These are phyloP conservation scores for Ogataea paraovalis DNA, from an alignment of 805 yeast species.

Conservation along the genomic window DNA sequence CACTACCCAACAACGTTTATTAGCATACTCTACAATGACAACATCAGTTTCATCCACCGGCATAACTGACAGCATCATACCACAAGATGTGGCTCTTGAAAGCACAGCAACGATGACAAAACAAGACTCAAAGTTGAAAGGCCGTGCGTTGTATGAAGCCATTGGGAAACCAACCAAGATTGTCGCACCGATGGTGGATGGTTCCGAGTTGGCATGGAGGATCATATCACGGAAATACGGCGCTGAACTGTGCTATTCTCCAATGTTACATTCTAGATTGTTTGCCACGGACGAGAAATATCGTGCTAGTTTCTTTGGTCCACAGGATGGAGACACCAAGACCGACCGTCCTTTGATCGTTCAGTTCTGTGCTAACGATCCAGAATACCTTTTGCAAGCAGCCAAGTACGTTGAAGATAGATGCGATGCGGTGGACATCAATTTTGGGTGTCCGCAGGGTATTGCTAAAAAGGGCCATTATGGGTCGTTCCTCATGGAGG, in stretches of 20 bases:
- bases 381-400: constrained; percentile 75
- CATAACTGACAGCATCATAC: too few relatives aligned
- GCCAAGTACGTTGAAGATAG: constrained; percentile 74
- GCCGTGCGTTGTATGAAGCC: constrained; percentile 65
- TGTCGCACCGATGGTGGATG: constrained; percentile 99
- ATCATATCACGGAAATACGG: constrained; percentile 82
- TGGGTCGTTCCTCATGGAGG: constrained; percentile 96
- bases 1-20: too few relatives aligned
- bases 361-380: constrained; percentile 96
- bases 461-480: constrained; percentile 93
- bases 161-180: constrained; percentile 77
- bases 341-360: constrained; percentile 84
- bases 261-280: constrained; percentile 91
- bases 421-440: constrained; percentile 95
- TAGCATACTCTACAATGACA: too few relatives aligned
- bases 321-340: constrained; percentile 64
- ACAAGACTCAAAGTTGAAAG: constrained; percentile 28
- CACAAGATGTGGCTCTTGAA: too few relatives aligned
- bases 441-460: constrained; percentile 97
- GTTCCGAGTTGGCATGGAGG: constrained; percentile 94
- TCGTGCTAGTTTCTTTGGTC: constrained; percentile 67
- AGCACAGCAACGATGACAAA: background rate
- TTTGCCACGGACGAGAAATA: constrained; percentile 85
- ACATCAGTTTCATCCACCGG: too few relatives aligned
- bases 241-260: constrained; percentile 91